Base-by-base conservation (phyloP, 306 rosid genomes). In the Lotus japonicus region DNA sequence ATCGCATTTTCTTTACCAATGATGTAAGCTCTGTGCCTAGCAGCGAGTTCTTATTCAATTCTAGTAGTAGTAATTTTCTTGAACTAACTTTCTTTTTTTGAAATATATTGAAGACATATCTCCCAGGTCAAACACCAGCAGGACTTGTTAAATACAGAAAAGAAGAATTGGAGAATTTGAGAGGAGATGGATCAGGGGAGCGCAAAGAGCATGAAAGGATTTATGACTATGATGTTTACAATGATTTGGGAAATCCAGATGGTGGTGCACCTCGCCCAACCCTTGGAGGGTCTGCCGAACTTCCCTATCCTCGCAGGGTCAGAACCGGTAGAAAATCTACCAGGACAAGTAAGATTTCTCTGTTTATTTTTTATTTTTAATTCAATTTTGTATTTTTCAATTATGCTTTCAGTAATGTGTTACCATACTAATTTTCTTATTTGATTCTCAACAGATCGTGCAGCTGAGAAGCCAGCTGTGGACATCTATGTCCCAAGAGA, bases 251-350 rank as follows among this genome's bases (percentile, higher is more conserved):
- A 0, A 72, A 78, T n/a, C 87, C 90, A 0, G 83, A 84, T 15
- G 9, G 8, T 11, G 70, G 61, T 35, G 3, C 5, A 18, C 80
- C 63, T 15, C 94, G 94, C 44, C 86, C 86, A 0, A 39, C 72
- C 63, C 94, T 89, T 6, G 96, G 96, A 70, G 94, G 96, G 14
- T 80, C 86, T 11, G 65, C 21, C 4, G 4, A 15, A 8, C 21
- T 6, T 67, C 94, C 96, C 51, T 89, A 89, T 70, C 96, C 96
- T 70, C 82, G 96, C 0, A 78, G 96, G 21, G 90, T 84, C 61
- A 83, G 92, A 83, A 87, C 92, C 0, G 91, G 89, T 9, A 77
- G 90, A 65, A 14, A 67, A 9, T 8, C 70, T 5, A 55, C 84
- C 7, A 35, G 35, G 2, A 61, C 78, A 73, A 90, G 96, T 85